Base-by-base conservation (phyloP, 2,329 filamentous ascomycete genomes). In the Calonectria pauciramosa region DNA sequence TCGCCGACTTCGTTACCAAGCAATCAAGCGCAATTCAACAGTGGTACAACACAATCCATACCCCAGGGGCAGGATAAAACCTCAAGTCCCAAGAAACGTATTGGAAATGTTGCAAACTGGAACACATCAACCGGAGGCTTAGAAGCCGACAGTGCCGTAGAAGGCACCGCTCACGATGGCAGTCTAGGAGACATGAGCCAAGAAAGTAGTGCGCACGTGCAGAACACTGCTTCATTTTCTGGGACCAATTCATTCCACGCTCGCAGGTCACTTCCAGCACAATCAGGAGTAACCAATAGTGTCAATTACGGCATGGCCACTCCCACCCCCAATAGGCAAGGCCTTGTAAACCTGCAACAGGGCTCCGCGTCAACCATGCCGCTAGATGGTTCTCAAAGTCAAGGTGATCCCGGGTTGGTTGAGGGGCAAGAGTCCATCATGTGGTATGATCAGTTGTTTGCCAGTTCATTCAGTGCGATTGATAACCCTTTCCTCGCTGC, bases 371-470 rank as follows among this genome's bases (percentile, higher is more conserved):
- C 68, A 5, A 11, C 23, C 5, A 10, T 73, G 0, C 30, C 47
- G 2, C 9, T 56, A 2, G 73, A 76, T 14, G 44, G 32, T 3
- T 5, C 51, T 1, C 66, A 68, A 16, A 10, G 67, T 16, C 70
- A 51, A 28, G 28, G 77, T 2, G 75, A 79, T 8, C 54, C 65
- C 10, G 63, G 79, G 20, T 74, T 77, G 0, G 71, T 80, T 0
- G 83, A 84, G 23, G 82, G 82, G 0, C 82, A 84, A n/a, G 82
- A 84, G 66, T 83, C 83, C 0, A 83, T 84, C 74, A 82, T 83
- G 52, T 84, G 83, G 83, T 84, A 83, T 47, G 83, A 84, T 10
- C 83, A 84, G 47, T 54, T 84, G 23, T 84, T 84, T 71, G 82
- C 81, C 1, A 84, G 82, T 44, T 83, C 82, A 0, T 84, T 84